Conservation (phyloP, 352 stramenopile species). For the Phytophthora meadii region DNA sequence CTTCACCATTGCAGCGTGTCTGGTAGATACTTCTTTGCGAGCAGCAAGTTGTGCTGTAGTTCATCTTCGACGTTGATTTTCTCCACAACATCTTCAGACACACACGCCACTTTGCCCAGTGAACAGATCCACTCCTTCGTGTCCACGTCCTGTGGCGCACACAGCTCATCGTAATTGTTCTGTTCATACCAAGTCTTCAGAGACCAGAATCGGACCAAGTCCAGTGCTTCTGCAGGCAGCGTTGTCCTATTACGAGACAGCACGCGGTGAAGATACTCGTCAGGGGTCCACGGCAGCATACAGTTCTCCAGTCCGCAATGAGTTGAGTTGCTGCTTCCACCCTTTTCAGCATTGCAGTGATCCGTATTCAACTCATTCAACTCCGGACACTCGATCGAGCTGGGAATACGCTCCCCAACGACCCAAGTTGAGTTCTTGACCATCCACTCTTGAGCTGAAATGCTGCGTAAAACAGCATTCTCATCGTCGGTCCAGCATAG, state of each 20-base stretch:
- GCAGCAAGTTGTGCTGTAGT: slow-evolving; percentile 72
- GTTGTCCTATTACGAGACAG: slow-evolving; percentile 69
- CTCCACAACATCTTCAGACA: slow-evolving; percentile 53
- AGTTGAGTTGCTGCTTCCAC: slow-evolving; percentile 7
- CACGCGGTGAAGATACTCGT: slow-evolving; percentile 81
- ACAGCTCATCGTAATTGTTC: slow-evolving; percentile 61
- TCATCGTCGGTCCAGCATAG: slow-evolving; percentile 80
- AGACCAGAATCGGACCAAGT: slow-evolving; percentile 76
- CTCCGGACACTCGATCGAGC: slow-evolving; percentile 61
- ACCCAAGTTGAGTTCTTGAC: slow-evolving; percentile 69
- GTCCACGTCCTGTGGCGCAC: slow-evolving; percentile 52
- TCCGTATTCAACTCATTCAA: slow-evolving; percentile 76
- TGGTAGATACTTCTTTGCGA: slow-evolving; percentile 80
- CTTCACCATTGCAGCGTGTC: slow-evolving; percentile 76
- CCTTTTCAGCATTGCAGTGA: slow-evolving; percentile 41
- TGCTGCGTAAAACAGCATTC: slow-evolving; percentile 64
- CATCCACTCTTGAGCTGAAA: slow-evolving; percentile 81
- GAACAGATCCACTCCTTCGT: slow-evolving; percentile 76
- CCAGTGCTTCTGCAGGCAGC: slow-evolving; percentile 69
- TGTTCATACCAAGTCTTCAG: slow-evolving; percentile 73
- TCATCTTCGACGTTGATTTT: slow-evolving; percentile 41
- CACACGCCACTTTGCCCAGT: slow-evolving; percentile 42
- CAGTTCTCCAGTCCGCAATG: slow-evolving; percentile 49
- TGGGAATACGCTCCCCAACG: slow-evolving; percentile 61
- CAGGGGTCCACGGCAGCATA: slow-evolving; percentile 73